Evolutionary conservation across 2,329 filamentous ascomycete species (phyloP).

Genomic region (Xylaria polymorpha): DNA sequence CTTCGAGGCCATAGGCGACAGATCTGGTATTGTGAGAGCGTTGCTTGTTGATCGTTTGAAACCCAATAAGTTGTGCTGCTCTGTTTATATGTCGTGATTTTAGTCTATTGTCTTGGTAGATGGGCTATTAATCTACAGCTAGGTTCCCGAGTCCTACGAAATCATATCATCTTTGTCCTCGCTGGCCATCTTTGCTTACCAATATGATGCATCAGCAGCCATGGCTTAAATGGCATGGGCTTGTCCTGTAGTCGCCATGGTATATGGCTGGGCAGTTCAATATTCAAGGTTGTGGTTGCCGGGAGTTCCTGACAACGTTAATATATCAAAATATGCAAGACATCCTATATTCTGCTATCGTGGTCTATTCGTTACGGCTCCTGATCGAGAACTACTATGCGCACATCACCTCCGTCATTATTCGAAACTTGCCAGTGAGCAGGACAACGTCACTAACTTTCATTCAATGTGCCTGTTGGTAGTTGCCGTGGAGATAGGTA

Average conservation of each 20-base stretch:
- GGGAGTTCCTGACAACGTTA: neutral
- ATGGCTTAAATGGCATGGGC: neutral
- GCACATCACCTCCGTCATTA: no score
- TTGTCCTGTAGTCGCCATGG: neutral
- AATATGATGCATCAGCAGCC: constrained; percentile 1
- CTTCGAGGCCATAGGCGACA: neutral
- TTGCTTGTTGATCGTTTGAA: neutral
- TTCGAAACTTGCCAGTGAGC: neutral
- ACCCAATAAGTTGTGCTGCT: neutral
- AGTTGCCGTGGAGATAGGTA: neutral
- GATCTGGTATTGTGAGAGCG: neutral
- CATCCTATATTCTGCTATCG: neutral
- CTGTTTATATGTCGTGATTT: neutral
- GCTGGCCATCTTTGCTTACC: neutral
- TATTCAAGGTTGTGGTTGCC: neutral
- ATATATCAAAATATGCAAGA: neutral
- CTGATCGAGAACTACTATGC: neutral
- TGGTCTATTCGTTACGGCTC: neutral
- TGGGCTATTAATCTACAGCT: neutral
- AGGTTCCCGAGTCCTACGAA: neutral
- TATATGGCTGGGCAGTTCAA: neutral
- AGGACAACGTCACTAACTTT: no score
- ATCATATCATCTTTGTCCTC: neutral
- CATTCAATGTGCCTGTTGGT: neutral
- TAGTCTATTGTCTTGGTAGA: neutral